Evolutionary conservation across 805 yeast species (phyloP).

Genomic region (Lachancea mirantina): DNA sequence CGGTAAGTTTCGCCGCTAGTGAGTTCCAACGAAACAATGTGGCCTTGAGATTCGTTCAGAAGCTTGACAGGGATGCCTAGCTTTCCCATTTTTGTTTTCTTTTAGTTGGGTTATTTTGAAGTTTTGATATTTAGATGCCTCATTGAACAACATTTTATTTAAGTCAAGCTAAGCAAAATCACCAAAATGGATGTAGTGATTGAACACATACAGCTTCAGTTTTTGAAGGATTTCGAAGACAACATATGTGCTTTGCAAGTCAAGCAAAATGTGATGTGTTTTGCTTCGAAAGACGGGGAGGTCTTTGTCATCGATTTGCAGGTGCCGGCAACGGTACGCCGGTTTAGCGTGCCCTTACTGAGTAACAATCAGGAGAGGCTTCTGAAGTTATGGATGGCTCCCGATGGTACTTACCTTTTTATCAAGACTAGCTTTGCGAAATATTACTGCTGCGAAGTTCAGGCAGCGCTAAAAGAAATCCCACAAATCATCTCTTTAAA

Average conservation of each 20-base stretch:
- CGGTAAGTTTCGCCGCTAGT: slow-evolving; percentile 80
- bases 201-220: slow-evolving; percentile 41
- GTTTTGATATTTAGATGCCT: neutral
- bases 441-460: slow-evolving; percentile 20
- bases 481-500: slow-evolving; percentile 10
- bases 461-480: slow-evolving; percentile 2
- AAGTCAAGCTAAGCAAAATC: neutral
- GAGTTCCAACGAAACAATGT: slow-evolving; percentile 73
- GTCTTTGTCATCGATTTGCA: slow-evolving; percentile 62
- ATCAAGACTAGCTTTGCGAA: slow-evolving; percentile 28
- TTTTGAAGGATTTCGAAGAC: slow-evolving; percentile 39
- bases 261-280: slow-evolving; percentile 45
- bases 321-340: slow-evolving; percentile 52
- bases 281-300: slow-evolving; percentile 46
- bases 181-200: slow-evolving; percentile 20
- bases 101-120: neutral
- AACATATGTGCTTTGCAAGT: slow-evolving; percentile 48
- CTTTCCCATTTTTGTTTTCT: slow-evolving; percentile 12
- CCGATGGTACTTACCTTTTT: slow-evolving; percentile 16
- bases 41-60: slow-evolving; percentile 86
- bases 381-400: slow-evolving; percentile 21
- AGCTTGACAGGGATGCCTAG: slow-evolving; percentile 80
- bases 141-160: neutral
- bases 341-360: slow-evolving; percentile 30
- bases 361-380: slow-evolving; percentile 17